phyloP scores from a whole-genome alignment of 768 basidiomycete genomes.

The Termitomyces sp. region DNA sequence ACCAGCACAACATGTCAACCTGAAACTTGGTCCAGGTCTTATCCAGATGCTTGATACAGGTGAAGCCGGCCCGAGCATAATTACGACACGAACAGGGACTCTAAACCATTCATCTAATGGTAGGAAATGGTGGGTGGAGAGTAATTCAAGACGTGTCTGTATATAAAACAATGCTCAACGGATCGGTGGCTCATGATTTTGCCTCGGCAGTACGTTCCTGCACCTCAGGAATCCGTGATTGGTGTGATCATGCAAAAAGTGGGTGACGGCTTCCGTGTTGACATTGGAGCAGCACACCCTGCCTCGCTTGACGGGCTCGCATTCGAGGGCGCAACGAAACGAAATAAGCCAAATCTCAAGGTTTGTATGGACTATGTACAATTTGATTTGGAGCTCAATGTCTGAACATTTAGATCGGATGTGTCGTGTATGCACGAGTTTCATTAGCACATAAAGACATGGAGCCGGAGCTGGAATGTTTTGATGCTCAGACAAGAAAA shows the following conservation, averaged over 20 bases:
- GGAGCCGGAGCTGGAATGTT: constrained; percentile 97
- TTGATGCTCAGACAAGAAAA: constrained; percentile 90
- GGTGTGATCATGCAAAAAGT: constrained; percentile 75
- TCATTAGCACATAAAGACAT: constrained; percentile 95
- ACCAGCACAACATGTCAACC: constrained; percentile 67
- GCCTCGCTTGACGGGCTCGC: constrained; percentile 87
- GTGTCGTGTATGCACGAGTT: constrained; percentile 86
- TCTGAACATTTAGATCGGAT: constrained; percentile 61
- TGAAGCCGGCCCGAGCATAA: constrained; percentile 29
- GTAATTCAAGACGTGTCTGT: constrained; percentile 79
- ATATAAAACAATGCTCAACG: constrained; percentile 1
- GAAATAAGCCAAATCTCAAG: constrained; percentile 92
- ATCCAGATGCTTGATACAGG: constrained; percentile 37
- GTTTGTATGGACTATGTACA: constrained; percentile 30
- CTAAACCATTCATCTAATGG: constrained; percentile 67
- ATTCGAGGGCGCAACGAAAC: constrained; percentile 93
- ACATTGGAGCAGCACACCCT: constrained; percentile 85
- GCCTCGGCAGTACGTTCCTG: constrained; percentile 74
- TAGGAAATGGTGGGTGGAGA: constrained; percentile 87
- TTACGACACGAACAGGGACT: constrained; percentile 65
- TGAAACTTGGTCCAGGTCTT: constrained; percentile 85
- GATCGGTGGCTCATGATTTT: constrained; percentile 2
- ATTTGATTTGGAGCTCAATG: background rate
- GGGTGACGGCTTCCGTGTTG: constrained; percentile 90
- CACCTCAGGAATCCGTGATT: constrained; percentile 83